Percentiles rank a stretch among this genome's conserved stretches.
Evolutionary conservation across 306 rosid genomes (phyloP).

Genomic region (Vigna radiata): DNA sequence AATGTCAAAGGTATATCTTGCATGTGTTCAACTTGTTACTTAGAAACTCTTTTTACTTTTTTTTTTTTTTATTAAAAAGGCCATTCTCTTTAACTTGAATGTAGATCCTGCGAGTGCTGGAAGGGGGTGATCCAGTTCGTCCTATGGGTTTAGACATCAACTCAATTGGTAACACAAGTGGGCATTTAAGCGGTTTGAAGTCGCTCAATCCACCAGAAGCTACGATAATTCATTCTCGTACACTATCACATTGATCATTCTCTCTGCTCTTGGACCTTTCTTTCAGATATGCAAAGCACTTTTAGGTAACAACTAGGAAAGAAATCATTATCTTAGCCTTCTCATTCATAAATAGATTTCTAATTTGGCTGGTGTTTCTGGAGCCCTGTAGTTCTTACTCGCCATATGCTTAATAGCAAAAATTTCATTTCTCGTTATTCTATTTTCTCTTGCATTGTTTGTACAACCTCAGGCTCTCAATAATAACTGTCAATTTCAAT

Average conservation of each 20-base stretch:
- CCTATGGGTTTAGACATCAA: slow-evolving; percentile 68
- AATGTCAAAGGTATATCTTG: slow-evolving; percentile 78
- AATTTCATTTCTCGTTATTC: slow-evolving; percentile 11
- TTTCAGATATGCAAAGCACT: slow-evolving; percentile 8
- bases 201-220: slow-evolving; percentile 56
- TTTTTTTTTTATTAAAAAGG: background rate
- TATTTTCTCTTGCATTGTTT: slow-evolving; percentile 15
- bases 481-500: slow-evolving; percentile 14
- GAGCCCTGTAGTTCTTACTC: background rate
- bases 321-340: slow-evolving; percentile 14
- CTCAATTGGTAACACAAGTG: slow-evolving; percentile 80
- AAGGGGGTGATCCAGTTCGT: slow-evolving; percentile 76
- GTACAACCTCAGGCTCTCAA: too few relatives aligned
- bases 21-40: slow-evolving; percentile 4
- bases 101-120: slow-evolving; percentile 87
- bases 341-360: background rate
- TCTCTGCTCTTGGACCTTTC: slow-evolving; percentile 38
- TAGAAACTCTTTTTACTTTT: background rate
- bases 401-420: background rate
- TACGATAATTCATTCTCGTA: slow-evolving; percentile 73
- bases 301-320: background rate
- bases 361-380: background rate
- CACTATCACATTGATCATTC: slow-evolving; percentile 73
- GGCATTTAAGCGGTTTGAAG: slow-evolving; percentile 68
- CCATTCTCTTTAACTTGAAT: background rate